Evolutionary conservation across 2,329 filamentous ascomycete species (phyloP).

Genomic region (Pyrenophora graminea): DNA sequence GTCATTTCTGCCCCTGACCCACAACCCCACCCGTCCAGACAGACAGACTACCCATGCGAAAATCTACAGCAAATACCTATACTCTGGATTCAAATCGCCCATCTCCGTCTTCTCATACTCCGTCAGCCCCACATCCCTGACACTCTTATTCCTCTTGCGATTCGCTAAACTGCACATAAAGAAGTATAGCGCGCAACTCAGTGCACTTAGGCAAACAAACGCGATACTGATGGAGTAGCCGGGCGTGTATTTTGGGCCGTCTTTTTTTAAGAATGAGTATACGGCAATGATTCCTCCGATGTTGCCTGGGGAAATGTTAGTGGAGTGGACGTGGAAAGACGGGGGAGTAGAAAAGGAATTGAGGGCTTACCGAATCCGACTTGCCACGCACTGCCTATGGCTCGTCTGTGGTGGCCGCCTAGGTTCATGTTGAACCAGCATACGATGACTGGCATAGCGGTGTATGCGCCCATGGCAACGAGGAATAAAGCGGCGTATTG

Average conservation of each 20-base stretch:
- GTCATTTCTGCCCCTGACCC: no score
- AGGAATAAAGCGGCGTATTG: conserved; percentile 84
- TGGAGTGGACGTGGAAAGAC: background rate
- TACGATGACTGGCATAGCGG: conserved; percentile 81
- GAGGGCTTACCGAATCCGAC: conserved; percentile 37
- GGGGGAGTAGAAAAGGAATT: background rate
- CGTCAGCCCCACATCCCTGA: conserved; percentile 56
- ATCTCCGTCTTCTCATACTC: conserved; percentile 66
- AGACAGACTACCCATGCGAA: background rate
- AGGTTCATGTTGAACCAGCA: conserved; percentile 63
- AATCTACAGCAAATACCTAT: conserved; percentile 60
- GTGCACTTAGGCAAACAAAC: conserved; percentile 70
- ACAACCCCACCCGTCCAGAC: no score
- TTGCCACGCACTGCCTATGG: conserved; percentile 56
- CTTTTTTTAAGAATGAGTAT: conserved; percentile 56
- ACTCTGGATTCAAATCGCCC: conserved; percentile 64
- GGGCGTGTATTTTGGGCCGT: conserved; percentile 69
- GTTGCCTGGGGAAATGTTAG: conserved; percentile 47
- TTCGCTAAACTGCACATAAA: conserved; percentile 65
- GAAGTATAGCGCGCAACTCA: conserved; percentile 65
- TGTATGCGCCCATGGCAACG: conserved; percentile 77
- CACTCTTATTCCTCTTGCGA: conserved; percentile 57
- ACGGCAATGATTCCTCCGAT: conserved; percentile 59
- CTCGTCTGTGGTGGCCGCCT: conserved; percentile 55
- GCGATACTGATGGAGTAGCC: conserved; percentile 79